Evolutionary conservation across 2,329 filamentous ascomycete genomes (phyloP).

Genomic region (Alternaria alternata): DNA sequence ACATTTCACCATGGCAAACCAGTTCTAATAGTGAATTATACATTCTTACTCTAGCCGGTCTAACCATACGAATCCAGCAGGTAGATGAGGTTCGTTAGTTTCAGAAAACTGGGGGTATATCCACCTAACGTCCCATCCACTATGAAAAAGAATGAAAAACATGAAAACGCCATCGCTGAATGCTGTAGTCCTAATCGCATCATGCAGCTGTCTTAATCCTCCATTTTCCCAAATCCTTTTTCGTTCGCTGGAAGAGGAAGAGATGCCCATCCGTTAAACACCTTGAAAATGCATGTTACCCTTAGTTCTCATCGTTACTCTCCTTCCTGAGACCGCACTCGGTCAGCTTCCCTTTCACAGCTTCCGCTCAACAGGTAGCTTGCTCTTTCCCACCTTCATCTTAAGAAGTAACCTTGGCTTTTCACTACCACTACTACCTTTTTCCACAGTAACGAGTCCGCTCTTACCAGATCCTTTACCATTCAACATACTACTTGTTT

Average conservation of each 20-base stretch:
- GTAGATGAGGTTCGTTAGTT: not conserved
- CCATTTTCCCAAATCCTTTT: not conserved
- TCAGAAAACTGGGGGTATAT: slow-evolving; percentile 12
- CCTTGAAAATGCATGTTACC: slow-evolving; percentile 11
- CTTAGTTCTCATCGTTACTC: not conserved
- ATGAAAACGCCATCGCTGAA: slow-evolving; percentile 37
- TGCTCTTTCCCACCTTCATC: slow-evolving; percentile 30
- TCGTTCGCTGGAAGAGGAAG: not conserved
- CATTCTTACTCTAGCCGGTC: slow-evolving; percentile 1
- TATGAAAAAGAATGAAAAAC: not conserved
- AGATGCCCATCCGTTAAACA: not conserved
- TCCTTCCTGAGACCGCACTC: not conserved
- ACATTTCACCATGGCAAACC: not conserved
- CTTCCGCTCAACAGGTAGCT: slow-evolving; percentile 13
- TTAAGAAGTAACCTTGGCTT: slow-evolving; percentile 28
- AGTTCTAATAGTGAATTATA: not conserved
- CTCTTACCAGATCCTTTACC: slow-evolving; percentile 24
- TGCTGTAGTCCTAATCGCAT: slow-evolving; percentile 19
- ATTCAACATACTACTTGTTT: slow-evolving; percentile 25
- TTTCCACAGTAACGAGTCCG: slow-evolving; percentile 31
- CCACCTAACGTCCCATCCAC: slow-evolving; percentile 5
- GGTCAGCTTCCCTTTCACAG: not conserved
- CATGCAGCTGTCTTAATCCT: not conserved
- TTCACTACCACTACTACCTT: slow-evolving; percentile 16
- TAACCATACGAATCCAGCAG: slow-evolving; percentile 1